Evolutionary conservation across 163 green algal genomes (phyloP), one percentile per base, ranked within the genome.

Genomic region (Picocystis sp.): DNA sequence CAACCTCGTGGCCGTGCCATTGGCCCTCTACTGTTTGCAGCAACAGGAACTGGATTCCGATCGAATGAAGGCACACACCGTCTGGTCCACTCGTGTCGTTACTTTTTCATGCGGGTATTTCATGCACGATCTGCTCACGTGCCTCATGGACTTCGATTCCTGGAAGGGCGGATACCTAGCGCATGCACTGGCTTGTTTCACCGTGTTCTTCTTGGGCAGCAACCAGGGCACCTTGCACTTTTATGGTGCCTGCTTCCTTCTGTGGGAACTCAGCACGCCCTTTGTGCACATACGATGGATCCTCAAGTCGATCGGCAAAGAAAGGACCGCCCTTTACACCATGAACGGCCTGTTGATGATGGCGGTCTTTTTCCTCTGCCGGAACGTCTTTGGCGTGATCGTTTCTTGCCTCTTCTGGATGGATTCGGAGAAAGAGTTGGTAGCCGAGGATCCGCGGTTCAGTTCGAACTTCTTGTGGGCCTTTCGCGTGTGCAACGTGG

Each of bases 251-350:
- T 61, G 55, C 14, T 80, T 80, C 51, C 45, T 80, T 22, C 17
- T 75, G 56, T 80, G 70, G 69, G 74, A 81, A 56, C 33, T 73
- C 38, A 64, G 42, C 25, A 81, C 74, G 17, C 68, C 68, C 0
- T 76, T 74, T 33, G 68, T 81, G 3, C 69, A 79, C 34, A 15
- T 63, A 1, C 60, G 67, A 29, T 81, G 73, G 73, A 53, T 74
- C 15, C 59, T 81, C 56, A 48, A 69, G 43, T 62, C 61, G 25
- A 33, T 61, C 1, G 58, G 61, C 3, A 47, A 35, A 17, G 19
- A 21, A 9, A 62, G 71, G 22, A 64, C 22, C 3, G 46, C 42
- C 24, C 17, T 62, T 3, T 81, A 79, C 62, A 11, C 72, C 0
- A 12, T 60, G 21, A 79, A 78, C 35, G 73, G 73, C 33, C 1